phyloP scores from a whole-genome alignment of 108 stramenopile genomes.

The Stephanodiscus minutulus region DNA sequence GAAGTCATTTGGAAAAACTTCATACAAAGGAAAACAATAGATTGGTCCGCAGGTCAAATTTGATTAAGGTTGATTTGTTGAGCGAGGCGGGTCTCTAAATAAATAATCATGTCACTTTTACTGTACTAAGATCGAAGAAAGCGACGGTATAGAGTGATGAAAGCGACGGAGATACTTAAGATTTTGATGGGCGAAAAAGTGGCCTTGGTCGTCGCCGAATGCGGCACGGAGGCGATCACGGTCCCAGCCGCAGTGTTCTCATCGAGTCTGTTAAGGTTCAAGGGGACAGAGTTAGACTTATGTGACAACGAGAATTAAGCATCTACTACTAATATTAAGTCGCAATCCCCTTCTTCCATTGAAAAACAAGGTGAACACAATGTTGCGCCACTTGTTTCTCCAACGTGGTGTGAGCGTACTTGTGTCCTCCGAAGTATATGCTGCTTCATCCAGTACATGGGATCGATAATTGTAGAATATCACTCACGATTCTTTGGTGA shows the following conservation, averaged over 20 bases:
- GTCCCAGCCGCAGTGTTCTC: not conserved
- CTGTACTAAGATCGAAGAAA: not conserved
- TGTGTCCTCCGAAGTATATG: not conserved
- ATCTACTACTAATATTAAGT: not conserved
- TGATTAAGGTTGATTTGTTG: not conserved
- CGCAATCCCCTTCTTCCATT: not conserved
- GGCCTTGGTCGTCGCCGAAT: not conserved
- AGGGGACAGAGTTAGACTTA: not conserved
- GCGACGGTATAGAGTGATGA: not conserved
- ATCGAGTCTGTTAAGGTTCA: not conserved
- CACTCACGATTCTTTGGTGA: slow-evolving; percentile 25
- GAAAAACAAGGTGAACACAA: not conserved
- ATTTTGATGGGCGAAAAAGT: not conserved
- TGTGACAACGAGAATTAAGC: not conserved
- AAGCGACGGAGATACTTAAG: not conserved
- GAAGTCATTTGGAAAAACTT: slow-evolving; percentile 8
- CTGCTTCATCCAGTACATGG: not conserved
- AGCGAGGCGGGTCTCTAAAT: not conserved
- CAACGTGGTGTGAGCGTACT: not conserved
- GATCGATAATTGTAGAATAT: not conserved
- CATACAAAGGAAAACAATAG: not conserved
- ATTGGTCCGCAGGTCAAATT: not conserved
- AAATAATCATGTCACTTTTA: not conserved
- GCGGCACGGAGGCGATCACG: not conserved
- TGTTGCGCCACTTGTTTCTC: not conserved